A percentile compares a stretch with the other conserved stretches of the same genome.
phyloP scores from a whole-genome alignment of 257 asterid genomes.

The Craterostigma plantagineum region DNA sequence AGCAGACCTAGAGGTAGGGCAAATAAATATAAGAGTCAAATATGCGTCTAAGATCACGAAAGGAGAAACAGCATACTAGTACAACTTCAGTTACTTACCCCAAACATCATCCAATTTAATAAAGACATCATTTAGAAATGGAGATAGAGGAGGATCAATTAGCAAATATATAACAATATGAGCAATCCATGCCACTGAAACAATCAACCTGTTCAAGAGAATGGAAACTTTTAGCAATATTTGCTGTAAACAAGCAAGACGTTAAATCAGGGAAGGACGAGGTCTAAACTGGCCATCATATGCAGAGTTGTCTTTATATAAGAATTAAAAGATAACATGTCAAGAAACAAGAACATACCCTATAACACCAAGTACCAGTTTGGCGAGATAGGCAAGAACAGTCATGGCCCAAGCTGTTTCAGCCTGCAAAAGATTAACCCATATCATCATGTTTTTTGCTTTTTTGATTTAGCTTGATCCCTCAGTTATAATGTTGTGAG shows the following conservation, averaged over 20 bases:
- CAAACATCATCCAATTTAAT: slow-evolving; percentile 79
- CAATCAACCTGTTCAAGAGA: slow-evolving; percentile 62
- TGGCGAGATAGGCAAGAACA: slow-evolving; percentile 82
- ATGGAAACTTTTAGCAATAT: neutral
- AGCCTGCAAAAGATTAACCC: slow-evolving; percentile 37
- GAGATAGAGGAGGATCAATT: slow-evolving; percentile 77
- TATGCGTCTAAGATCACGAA: neutral
- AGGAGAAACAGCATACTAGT: slow-evolving; percentile 6
- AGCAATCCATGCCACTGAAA: slow-evolving; percentile 88
- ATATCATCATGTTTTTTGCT: neutral
- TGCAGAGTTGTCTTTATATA: too few species aligned
- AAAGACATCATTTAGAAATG: slow-evolving; percentile 84
- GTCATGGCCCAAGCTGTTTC: slow-evolving; percentile 98
- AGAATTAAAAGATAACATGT: too few species aligned
- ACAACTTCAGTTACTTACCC: slow-evolving; percentile 36
- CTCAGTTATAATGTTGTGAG: neutral
- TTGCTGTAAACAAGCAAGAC: neutral
- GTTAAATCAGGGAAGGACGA: too few species aligned
- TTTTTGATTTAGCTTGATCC: neutral
- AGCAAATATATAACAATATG: slow-evolving; percentile 87
- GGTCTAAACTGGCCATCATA: neutral
- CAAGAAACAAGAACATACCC: slow-evolving; percentile 42
- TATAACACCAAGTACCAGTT: slow-evolving; percentile 66
- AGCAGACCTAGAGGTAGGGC: slow-evolving; percentile 56
- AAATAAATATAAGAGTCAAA: slow-evolving; percentile 2